These are phyloP conservation scores for Colletotrichum tanaceti DNA, from an alignment of 2,329 filamentous ascomycete genomes.

Conservation along the genomic window DNA sequence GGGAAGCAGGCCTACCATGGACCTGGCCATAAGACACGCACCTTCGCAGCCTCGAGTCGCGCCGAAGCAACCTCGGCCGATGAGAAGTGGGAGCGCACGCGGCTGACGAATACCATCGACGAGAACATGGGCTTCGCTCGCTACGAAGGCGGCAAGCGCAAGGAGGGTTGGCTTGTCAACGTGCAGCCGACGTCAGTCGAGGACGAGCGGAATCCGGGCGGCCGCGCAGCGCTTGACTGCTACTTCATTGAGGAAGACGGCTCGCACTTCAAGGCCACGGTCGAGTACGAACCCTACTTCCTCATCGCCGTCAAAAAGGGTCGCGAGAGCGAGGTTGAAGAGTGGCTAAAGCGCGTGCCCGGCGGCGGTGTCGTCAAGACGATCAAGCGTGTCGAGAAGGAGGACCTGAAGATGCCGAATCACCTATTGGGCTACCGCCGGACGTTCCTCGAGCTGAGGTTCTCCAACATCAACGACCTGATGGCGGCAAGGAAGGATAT, in stretches of 20 bases:
- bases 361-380: conserved; percentile 85
- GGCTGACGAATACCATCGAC: conserved; percentile 88
- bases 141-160: conserved; percentile 86
- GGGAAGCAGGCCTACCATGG: conserved; percentile 78
- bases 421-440: conserved; percentile 91
- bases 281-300: conserved; percentile 98
- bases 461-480: conserved; percentile 88
- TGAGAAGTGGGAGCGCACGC: conserved; percentile 89
- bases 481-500: conserved; percentile 86
- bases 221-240: conserved; percentile 91
- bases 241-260: conserved; percentile 95
- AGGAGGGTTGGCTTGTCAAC: conserved; percentile 93
- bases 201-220: conserved; percentile 84
- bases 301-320: conserved; percentile 89
- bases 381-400: conserved; percentile 84
- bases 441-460: conserved; percentile 87
- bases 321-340: conserved; percentile 91
- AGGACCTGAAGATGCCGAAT: conserved; percentile 95
- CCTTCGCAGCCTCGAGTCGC: conserved; percentile 81
- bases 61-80: conserved; percentile 90
- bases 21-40: conserved; percentile 70
- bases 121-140: conserved; percentile 94
- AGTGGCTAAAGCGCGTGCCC: conserved; percentile 85
- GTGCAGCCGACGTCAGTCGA: conserved; percentile 90
- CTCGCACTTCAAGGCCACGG: conserved; percentile 91